Percentiles rank a stretch among this genome's conserved stretches.
phyloP scores from a whole-genome alignment of 495 filamentous ascomycete species.

The Elasticomyces elasticus region DNA sequence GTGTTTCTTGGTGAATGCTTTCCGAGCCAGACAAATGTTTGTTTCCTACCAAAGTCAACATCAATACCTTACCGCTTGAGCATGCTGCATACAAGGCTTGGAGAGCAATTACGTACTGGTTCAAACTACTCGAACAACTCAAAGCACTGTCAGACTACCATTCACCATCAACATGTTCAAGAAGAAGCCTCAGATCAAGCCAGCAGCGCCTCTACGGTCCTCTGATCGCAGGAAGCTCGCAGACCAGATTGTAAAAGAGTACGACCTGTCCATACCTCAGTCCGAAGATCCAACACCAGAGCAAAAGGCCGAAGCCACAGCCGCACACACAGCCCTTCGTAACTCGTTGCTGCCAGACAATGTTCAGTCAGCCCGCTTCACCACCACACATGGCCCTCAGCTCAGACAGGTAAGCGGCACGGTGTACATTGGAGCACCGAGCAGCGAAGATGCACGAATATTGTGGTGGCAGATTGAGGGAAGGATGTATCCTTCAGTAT shows the following conservation, averaged over 20 bases:
- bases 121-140: neutral
- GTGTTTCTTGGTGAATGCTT: neutral
- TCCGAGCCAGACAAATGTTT: neutral
- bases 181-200: conserved; percentile 73
- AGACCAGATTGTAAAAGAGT: conserved; percentile 58
- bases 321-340: conserved; percentile 45
- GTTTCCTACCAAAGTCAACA: too few relatives aligned
- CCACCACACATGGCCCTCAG: conserved; percentile 57
- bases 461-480: conserved; percentile 64
- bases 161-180: conserved; percentile 80
- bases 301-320: conserved; percentile 33
- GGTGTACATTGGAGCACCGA: conserved; percentile 53
- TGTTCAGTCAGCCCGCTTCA: conserved; percentile 54
- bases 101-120: too few relatives aligned
- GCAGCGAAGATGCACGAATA: conserved; percentile 50
- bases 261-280: conserved; percentile 39
- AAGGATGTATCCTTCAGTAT: conserved; percentile 52
- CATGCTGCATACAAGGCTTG: too few relatives aligned
- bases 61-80: too few relatives aligned
- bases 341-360: conserved; percentile 59
- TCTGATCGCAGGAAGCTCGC: conserved; percentile 63
- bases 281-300: conserved; percentile 31
- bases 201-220: conserved; percentile 56
- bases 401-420: conserved; percentile 54
- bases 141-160: neutral